Percentiles rank a stretch among this genome's conserved stretches.
These are phyloP conservation scores for Alnus glutinosa DNA, from an alignment of 306 rosid genomes.

Conservation along the genomic window DNA sequence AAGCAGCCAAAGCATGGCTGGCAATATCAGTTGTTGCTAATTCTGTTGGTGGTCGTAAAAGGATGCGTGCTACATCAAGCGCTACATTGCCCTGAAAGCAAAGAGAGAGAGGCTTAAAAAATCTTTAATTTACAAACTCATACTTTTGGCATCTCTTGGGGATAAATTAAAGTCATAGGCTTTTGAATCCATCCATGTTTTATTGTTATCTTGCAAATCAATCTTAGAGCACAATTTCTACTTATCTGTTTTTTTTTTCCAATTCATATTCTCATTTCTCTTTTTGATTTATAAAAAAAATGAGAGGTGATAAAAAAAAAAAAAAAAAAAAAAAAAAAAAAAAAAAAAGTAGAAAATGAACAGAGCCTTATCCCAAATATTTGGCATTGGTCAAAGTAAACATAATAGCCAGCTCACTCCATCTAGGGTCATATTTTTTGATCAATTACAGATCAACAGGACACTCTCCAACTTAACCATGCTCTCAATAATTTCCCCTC, in stretches of 20 bases:
- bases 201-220: background rate
- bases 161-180: background rate
- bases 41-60: constrained; percentile 67
- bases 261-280: background rate
- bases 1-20: constrained; percentile 71
- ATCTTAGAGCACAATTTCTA: background rate
- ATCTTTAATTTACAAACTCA: constrained; percentile 8
- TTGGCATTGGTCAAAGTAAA: background rate
- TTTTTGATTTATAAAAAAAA: too few relatives aligned
- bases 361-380: background rate
- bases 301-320: too few relatives aligned
- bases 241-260: too few relatives aligned
- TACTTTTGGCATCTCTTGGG: constrained; percentile 1
- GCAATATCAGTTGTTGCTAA: constrained; percentile 86
- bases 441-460: background rate
- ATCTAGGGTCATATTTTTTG: background rate
- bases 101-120: constrained; percentile 15
- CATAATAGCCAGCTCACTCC: background rate
- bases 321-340: too few relatives aligned
- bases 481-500: background rate
- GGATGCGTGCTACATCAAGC: constrained; percentile 87
- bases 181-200: background rate
- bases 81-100: constrained; percentile 93
- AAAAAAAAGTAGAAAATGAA: background rate
- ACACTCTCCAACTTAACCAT: background rate